phyloP scores from a whole-genome alignment of 345 rosid genomes.

The Gossypium stocksii region DNA sequence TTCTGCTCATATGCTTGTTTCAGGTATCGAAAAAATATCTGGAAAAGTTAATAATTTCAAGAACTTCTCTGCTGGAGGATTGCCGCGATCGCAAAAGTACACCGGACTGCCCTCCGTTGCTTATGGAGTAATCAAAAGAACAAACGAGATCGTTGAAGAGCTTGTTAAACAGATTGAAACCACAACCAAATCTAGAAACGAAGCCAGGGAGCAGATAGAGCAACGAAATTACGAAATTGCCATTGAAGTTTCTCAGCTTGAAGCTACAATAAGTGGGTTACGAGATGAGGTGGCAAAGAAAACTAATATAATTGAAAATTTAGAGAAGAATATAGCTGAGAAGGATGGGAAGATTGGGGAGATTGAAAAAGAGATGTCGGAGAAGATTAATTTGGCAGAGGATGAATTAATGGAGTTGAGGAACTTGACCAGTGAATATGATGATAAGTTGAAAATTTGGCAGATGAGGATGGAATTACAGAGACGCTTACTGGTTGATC shows the following conservation, averaged over 20 bases:
- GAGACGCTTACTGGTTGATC: slow-evolving; percentile 72
- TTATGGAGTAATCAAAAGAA: slow-evolving; percentile 86
- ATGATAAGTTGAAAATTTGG: slow-evolving; percentile 57
- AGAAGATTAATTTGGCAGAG: slow-evolving; percentile 43
- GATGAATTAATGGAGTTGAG: slow-evolving; percentile 55
- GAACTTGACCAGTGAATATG: slow-evolving; percentile 65
- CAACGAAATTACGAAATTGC: slow-evolving; percentile 97
- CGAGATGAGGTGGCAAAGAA: slow-evolving; percentile 66
- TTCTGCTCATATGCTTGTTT: slow-evolving; percentile 79
- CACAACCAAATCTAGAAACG: slow-evolving; percentile 64
- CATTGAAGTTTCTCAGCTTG: slow-evolving; percentile 94
- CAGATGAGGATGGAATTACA: slow-evolving; percentile 65
- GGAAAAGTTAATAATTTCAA: slow-evolving; percentile 75
- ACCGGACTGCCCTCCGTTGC: slow-evolving; percentile 73
- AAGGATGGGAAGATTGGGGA: slow-evolving; percentile 53
- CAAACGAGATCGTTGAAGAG: slow-evolving; percentile 94
- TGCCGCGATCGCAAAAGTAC: slow-evolving; percentile 82
- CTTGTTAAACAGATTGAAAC: slow-evolving; percentile 66
- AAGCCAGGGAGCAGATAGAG: slow-evolving; percentile 87
- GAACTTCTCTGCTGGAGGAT: slow-evolving; percentile 65
- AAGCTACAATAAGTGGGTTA: slow-evolving; percentile 71
- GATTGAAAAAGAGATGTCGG: slow-evolving; percentile 46
- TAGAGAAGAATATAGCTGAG: slow-evolving; percentile 51
- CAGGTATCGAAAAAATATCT: slow-evolving; percentile 92
- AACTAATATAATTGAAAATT: slow-evolving; percentile 40